Conservation (phyloP, 768 basidiomycete species). For the Baorangia bicolor region DNA sequence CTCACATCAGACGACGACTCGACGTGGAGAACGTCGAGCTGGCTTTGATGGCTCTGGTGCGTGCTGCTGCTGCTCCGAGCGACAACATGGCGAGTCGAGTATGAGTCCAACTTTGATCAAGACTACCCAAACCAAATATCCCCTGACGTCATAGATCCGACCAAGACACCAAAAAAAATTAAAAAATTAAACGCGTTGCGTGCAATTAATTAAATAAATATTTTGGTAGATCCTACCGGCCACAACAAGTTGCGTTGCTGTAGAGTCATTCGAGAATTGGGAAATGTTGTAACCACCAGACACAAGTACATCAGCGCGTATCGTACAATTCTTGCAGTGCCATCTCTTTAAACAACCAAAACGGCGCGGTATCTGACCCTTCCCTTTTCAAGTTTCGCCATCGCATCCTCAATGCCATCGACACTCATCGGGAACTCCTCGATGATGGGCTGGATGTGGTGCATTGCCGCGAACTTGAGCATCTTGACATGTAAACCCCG, state of each 20-base stretch:
- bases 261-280: too few species aligned
- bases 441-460: slow-evolving; percentile 29
- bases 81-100: slow-evolving; percentile 13
- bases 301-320: too few species aligned
- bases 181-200: too few species aligned
- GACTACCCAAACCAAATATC: not conserved
- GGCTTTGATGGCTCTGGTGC: not conserved
- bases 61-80: slow-evolving; percentile 7
- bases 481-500: slow-evolving; percentile 31
- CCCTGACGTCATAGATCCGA: slow-evolving; percentile 16
- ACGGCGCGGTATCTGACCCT: slow-evolving; percentile 35
- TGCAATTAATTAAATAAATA: too few species aligned
- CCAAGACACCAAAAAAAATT: not conserved
- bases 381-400: slow-evolving; percentile 26
- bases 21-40: not conserved
- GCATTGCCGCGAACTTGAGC: slow-evolving; percentile 34
- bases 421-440: slow-evolving; percentile 34
- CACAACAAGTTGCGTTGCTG: too few species aligned
- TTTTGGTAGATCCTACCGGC: too few species aligned
- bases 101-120: not conserved
- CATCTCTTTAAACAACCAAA: slow-evolving; percentile 18
- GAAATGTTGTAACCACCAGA: too few species aligned
- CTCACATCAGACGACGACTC: slow-evolving; percentile 8
- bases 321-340: too few species aligned
- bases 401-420: slow-evolving; percentile 31